Conservation (phyloP, 306 rosid species). For the Herpetospermum pedunculosum region DNA sequence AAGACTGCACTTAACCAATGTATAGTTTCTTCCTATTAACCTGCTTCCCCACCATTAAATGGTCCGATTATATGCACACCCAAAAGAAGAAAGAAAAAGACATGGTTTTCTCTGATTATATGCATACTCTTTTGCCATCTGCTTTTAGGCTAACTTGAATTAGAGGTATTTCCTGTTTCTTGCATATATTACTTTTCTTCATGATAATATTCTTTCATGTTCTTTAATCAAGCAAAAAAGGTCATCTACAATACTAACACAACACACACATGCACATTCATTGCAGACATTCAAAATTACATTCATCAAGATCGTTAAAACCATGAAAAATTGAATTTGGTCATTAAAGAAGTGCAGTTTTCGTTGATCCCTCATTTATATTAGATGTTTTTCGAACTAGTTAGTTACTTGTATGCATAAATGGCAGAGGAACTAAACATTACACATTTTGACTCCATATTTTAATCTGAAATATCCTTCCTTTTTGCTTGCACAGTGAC, state of each 20-base stretch:
- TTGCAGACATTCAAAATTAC: background rate
- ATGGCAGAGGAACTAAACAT: background rate
- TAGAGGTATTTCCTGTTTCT: background rate
- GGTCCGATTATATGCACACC: background rate
- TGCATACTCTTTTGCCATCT: background rate
- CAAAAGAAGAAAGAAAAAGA: background rate
- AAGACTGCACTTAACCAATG: constrained; percentile 91
- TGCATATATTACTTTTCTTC: background rate
- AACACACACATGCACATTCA: background rate
- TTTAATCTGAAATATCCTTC: background rate
- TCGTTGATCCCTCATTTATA: background rate
- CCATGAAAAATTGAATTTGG: background rate
- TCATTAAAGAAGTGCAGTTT: background rate
- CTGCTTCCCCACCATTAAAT: background rate
- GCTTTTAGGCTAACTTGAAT: background rate
- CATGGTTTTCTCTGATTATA: background rate
- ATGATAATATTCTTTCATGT: background rate
- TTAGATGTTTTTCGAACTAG: background rate
- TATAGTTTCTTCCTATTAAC: constrained; percentile 21
- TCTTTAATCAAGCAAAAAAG: background rate
- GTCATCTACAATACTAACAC: background rate
- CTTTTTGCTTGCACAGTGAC: constrained; percentile 36
- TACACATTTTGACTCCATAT: background rate
- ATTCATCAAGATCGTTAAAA: background rate
- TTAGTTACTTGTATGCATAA: background rate